Conservation (phyloP, 2,329 filamentous ascomycete species). For the Aspergillus eucalypticola region DNA sequence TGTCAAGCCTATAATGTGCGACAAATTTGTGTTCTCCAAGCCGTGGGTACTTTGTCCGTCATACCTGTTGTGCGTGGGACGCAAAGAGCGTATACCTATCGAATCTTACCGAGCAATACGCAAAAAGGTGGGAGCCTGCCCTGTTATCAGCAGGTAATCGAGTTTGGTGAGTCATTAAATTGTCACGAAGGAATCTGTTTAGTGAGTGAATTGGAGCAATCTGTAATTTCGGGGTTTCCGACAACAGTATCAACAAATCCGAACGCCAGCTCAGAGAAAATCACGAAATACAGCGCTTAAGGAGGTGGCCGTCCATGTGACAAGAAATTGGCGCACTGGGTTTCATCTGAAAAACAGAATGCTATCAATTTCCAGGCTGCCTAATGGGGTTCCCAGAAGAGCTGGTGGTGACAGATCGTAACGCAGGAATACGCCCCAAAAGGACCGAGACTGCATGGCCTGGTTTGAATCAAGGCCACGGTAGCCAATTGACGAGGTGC, state of each 20-base stretch:
- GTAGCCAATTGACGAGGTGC: slow-evolving; percentile 12
- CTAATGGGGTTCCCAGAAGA: not conserved
- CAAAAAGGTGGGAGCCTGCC: not conserved
- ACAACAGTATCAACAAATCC: not conserved
- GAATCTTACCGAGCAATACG: not conserved
- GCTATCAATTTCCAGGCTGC: not conserved
- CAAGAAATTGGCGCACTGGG: not conserved
- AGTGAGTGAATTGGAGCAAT: not conserved
- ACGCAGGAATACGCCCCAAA: not conserved
- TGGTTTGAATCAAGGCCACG: not conserved
- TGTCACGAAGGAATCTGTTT: not conserved
- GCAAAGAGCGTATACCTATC: not conserved
- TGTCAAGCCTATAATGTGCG: not conserved
- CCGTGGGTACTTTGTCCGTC: not conserved
- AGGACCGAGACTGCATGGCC: not conserved
- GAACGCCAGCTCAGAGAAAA: not conserved
- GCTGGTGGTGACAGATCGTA: slow-evolving; percentile 6
- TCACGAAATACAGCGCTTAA: not conserved
- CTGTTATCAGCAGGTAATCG: not conserved
- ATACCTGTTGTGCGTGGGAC: not conserved
- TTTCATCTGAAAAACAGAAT: not conserved
- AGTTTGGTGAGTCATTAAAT: not conserved
- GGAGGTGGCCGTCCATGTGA: not conserved
- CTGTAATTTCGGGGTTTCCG: not conserved
- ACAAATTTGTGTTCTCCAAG: not conserved